phyloP scores from a whole-genome alignment of 345 rosid species.

The Citropsis articulata region DNA sequence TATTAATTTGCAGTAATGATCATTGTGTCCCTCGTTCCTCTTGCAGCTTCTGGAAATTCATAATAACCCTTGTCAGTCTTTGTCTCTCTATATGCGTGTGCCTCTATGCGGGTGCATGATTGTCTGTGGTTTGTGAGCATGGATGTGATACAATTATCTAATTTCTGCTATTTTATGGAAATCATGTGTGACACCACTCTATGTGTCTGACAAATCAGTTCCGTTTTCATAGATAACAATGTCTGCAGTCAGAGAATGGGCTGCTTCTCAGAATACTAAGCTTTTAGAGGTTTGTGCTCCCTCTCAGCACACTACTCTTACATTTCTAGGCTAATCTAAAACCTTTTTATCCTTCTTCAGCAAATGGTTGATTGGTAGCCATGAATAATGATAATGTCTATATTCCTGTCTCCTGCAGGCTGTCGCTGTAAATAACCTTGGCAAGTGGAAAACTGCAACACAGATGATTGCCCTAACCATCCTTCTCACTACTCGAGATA shows the following conservation, averaged over 20 bases:
- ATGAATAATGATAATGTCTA: not conserved
- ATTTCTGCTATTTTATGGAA: not conserved
- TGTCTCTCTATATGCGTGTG: not conserved
- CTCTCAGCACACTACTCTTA: not conserved
- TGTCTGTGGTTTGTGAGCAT: not conserved
- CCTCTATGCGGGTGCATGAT: not conserved
- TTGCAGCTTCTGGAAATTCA: not conserved
- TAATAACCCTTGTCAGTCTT: not conserved
- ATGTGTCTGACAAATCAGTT: slow-evolving; percentile 10
- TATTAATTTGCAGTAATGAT: not conserved
- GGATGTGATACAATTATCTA: not conserved
- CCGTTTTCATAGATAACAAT: slow-evolving; percentile 73
- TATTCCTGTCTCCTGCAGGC: slow-evolving; percentile 44
- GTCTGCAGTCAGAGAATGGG: slow-evolving; percentile 99
- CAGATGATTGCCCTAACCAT: slow-evolving; percentile 93
- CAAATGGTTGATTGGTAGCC: not conserved
- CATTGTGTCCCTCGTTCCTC: not conserved
- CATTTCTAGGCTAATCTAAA: not conserved
- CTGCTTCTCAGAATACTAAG: slow-evolving; percentile 85
- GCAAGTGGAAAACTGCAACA: slow-evolving; percentile 98
- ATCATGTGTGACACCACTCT: not conserved
- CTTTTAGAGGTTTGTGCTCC: slow-evolving; percentile 66
- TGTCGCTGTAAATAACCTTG: slow-evolving; percentile 95
- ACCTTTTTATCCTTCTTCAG: not conserved
- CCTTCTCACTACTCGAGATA: slow-evolving; percentile 81